Evolutionary conservation across 768 basidiomycete genomes (phyloP).

Genomic region (Russula emetica): DNA sequence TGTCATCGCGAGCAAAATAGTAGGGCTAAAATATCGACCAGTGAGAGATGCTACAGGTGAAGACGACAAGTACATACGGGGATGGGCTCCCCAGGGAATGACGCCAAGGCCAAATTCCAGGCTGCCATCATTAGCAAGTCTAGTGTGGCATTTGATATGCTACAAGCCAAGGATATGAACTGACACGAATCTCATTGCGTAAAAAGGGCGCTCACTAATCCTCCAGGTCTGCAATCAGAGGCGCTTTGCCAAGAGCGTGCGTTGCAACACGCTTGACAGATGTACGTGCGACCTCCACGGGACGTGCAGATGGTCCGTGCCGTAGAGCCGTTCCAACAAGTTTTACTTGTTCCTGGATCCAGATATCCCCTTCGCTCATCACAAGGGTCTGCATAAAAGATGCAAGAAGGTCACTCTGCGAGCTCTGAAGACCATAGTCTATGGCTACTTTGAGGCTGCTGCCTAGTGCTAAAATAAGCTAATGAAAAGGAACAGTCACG

Average conservation of each 20-base stretch:
- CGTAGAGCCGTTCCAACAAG: slow-evolving; percentile 68
- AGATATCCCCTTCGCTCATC: slow-evolving; percentile 94
- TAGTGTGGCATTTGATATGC: slow-evolving; percentile 83
- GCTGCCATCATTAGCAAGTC: slow-evolving; percentile 80
- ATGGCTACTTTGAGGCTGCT: slow-evolving; percentile 90
- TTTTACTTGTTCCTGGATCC: slow-evolving; percentile 70
- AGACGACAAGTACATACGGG: slow-evolving; percentile 50
- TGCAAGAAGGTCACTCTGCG: slow-evolving; percentile 80
- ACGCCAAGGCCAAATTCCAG: slow-evolving; percentile 64
- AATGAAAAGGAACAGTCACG: not conserved
- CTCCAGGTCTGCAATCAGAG: slow-evolving; percentile 74
- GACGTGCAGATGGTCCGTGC: slow-evolving; percentile 61
- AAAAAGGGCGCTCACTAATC: slow-evolving; percentile 67
- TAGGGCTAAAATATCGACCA: slow-evolving; percentile 47
- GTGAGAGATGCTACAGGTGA: slow-evolving; percentile 4
- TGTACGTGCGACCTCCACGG: slow-evolving; percentile 68
- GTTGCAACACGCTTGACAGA: slow-evolving; percentile 87
- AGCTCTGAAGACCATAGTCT: slow-evolving; percentile 76
- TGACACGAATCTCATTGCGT: not conserved
- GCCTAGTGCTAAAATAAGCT: slow-evolving; percentile 39
- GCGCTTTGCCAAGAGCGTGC: slow-evolving; percentile 74
- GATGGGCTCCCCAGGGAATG: slow-evolving; percentile 58
- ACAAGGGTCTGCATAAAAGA: slow-evolving; percentile 92
- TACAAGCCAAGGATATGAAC: slow-evolving; percentile 31
- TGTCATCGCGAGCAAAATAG: slow-evolving; percentile 90